A percentile compares a stretch with the other conserved stretches of the same genome.
These are phyloP conservation scores for Penicillium bialowiezense DNA, from an alignment of 495 filamentous ascomycete genomes.

Conservation along the genomic window DNA sequence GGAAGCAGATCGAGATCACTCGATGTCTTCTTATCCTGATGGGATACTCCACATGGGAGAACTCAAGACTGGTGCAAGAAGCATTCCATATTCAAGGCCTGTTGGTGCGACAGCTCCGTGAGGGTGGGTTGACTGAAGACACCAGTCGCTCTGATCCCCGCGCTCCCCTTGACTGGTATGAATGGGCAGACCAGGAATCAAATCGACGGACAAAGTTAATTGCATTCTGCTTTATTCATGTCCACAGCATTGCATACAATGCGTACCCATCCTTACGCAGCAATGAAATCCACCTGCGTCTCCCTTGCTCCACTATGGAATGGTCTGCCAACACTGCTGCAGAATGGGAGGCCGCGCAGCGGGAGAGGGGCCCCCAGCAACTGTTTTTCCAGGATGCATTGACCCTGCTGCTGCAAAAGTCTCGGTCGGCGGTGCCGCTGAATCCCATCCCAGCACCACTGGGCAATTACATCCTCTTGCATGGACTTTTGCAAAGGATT, in stretches of 20 bases:
- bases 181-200: slow-evolving; percentile 40
- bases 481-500: slow-evolving; percentile 40
- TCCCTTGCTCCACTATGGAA: slow-evolving; percentile 38
- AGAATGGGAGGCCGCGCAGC: slow-evolving; percentile 35
- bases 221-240: slow-evolving; percentile 39
- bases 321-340: slow-evolving; percentile 32
- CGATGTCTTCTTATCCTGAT: slow-evolving; percentile 36
- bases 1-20: slow-evolving; percentile 33
- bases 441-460: slow-evolving; percentile 36
- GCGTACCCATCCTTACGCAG: slow-evolving; percentile 38
- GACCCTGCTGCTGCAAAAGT: slow-evolving; percentile 33
- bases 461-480: slow-evolving; percentile 39
- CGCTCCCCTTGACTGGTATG: slow-evolving; percentile 31
- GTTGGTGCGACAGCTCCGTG: slow-evolving; percentile 33
- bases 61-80: slow-evolving; percentile 35
- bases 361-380: slow-evolving; percentile 30
- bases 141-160: slow-evolving; percentile 18
- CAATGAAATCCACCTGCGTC: slow-evolving; percentile 37
- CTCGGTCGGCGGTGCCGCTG: slow-evolving; percentile 24
- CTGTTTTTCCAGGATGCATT: slow-evolving; percentile 40
- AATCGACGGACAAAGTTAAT: slow-evolving; percentile 37
- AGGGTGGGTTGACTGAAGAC: slow-evolving; percentile 30
- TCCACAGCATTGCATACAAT: slow-evolving; percentile 40
- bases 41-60: slow-evolving; percentile 41
- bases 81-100: slow-evolving; percentile 32